Evolutionary conservation across 139 green algal genomes (phyloP).

Genomic region (Gonium pectorale): DNA sequence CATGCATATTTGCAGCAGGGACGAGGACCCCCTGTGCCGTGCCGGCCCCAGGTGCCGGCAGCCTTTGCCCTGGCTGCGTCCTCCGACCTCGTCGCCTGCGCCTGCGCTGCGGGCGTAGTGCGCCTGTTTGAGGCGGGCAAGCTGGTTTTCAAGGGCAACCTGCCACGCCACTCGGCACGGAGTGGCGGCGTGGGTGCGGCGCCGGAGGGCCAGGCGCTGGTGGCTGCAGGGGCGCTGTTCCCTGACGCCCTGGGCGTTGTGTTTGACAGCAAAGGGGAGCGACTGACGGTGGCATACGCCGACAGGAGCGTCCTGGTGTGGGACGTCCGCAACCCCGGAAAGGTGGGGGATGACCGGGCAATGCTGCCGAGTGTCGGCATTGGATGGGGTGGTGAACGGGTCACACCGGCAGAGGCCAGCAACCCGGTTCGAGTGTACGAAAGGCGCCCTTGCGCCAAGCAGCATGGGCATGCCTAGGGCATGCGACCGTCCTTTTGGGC

Average conservation of each 20-base stretch:
- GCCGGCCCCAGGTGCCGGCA: constrained; percentile 51
- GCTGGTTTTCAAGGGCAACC: constrained; percentile 54
- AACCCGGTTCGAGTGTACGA: too few relatives aligned
- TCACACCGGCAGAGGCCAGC: too few relatives aligned
- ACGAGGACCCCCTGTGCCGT: too few relatives aligned
- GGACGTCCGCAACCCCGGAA: constrained; percentile 50
- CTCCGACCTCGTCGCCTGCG: constrained; percentile 50
- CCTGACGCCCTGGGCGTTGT: constrained; percentile 53
- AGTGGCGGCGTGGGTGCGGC: not conserved
- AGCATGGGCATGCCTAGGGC: too few relatives aligned
- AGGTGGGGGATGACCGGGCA: too few relatives aligned
- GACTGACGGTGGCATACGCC: constrained; percentile 65
- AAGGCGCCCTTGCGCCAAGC: too few relatives aligned
- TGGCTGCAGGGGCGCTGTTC: constrained; percentile 21
- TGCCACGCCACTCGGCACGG: constrained; percentile 31
- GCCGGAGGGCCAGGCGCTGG: not conserved
- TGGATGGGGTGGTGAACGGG: too few relatives aligned
- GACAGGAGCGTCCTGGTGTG: constrained; percentile 61
- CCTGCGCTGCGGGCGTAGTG: constrained; percentile 62
- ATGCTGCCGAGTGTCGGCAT: not conserved
- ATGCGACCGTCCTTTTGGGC: too few relatives aligned
- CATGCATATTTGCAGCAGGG: too few relatives aligned
- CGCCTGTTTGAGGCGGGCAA: constrained; percentile 53
- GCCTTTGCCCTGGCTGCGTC: constrained; percentile 57
- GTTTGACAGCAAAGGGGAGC: constrained; percentile 47